A percentile compares a stretch with the other conserved stretches of the same genome.
Evolutionary conservation across 306 rosid genomes (phyloP).

Genomic region (Vigna unguiculata): DNA sequence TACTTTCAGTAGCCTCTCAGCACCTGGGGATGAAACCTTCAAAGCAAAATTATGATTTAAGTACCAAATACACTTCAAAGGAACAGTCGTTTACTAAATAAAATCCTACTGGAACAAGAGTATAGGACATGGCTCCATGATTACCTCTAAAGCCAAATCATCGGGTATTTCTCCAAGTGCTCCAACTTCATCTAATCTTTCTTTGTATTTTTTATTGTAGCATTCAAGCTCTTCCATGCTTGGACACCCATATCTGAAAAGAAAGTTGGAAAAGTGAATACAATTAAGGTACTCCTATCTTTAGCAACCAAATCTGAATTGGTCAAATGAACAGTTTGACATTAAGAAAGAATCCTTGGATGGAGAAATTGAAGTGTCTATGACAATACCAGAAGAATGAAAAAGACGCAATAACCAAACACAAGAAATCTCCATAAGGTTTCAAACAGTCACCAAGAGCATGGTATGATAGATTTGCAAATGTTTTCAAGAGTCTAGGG

Average conservation of each 20-base stretch:
- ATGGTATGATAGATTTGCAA: background rate
- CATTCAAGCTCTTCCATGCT: conserved; percentile 80
- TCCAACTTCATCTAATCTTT: conserved; percentile 79
- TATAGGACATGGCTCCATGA: conserved; percentile 15
- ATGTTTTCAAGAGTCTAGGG: background rate
- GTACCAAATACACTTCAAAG: conserved; percentile 38
- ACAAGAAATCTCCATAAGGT: background rate
- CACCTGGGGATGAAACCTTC: conserved; percentile 93
- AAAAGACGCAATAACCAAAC: background rate
- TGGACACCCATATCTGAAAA: conserved; percentile 89
- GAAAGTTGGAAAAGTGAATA: conserved; percentile 24
- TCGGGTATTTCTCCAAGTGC: conserved; percentile 84
- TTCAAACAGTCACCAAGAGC: background rate
- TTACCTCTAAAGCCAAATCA: conserved; percentile 86
- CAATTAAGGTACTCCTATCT: conserved; percentile 2
- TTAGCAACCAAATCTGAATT: conserved; percentile 1
- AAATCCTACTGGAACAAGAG: conserved; percentile 20
- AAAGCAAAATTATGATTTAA: conserved; percentile 38
- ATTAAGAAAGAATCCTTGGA: background rate
- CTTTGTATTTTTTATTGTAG: conserved; percentile 75
- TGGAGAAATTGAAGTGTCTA: background rate
- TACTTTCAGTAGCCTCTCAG: conserved; percentile 83
- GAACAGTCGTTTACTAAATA: conserved; percentile 26
- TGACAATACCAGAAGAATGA: background rate
- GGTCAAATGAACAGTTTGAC: background rate